Evolutionary conservation across 495 filamentous ascomycete species (phyloP), one percentile per base, ranked within the genome.

Genomic region (Talaromyces nanjingensis): DNA sequence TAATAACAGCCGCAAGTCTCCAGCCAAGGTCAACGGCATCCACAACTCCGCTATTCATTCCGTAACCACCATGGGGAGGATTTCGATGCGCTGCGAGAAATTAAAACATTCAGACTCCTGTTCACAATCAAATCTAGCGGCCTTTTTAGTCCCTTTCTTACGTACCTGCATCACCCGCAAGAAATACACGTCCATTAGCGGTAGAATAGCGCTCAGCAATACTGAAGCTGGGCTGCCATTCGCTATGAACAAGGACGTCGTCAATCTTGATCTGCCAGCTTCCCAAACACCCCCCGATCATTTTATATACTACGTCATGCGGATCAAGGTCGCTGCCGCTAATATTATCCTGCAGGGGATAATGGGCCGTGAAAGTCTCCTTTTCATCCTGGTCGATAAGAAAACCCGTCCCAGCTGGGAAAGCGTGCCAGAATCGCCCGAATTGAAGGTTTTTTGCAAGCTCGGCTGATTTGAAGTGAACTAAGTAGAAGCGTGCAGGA

Each of bases 91-190:
- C 81, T 12, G 77, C 12, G 42, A 47, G 42, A 47, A 47, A 47
- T 47, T 47, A 47, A 53, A 20, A 24, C 47, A 53, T 53, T 53
- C 18, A 53, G 42, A 47, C 42, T 47, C 42, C 42, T 47, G 42
- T 47, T 47, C 42, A 47, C 42, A 47, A 47, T 47, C 12, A 47
- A 47, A 47, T 47, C 12, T n/a, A 47, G 42, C 42, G 42, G 12
- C 42, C 42, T 47, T 47, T 47, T 47, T 47, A 47, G 42, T 47
- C 42, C 42, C 42, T 47, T 47, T 47, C 42, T 47, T 47, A 63
- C 60, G 34, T 18, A 67, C 65, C 65, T 52, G 67, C 73, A 67
- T 87, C 84, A 14, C 84, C 84, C 5, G 79, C 83, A 0, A 86
- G 72, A 31, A 87, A 78, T 3, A 86, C 70, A 1, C 76, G 70